These are phyloP conservation scores for Polysphondylium violaceum DNA, from an alignment of 78 protist genomes.

Conservation along the genomic window DNA sequence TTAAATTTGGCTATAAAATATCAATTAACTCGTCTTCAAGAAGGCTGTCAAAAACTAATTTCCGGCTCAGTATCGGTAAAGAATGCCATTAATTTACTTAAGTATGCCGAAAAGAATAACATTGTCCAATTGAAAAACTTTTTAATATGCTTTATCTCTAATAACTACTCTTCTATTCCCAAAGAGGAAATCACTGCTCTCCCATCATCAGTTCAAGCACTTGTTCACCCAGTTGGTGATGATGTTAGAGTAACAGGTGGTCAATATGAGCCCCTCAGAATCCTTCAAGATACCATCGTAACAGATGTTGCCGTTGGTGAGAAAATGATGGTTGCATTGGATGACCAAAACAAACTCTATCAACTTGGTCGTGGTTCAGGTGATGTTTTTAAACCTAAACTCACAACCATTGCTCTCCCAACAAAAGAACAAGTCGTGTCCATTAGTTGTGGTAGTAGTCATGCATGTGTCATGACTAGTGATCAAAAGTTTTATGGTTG, in stretches of 20 bases:
- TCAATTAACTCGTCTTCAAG: neutral
- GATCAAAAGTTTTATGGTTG: constrained; percentile 7
- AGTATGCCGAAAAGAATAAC: neutral
- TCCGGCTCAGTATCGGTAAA: neutral
- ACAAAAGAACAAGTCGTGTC: neutral
- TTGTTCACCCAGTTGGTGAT: neutral
- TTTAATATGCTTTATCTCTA: neutral
- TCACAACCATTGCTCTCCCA: neutral
- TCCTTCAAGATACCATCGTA: neutral
- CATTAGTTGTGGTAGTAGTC: constrained; percentile 17
- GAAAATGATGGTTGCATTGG: neutral
- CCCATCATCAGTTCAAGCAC: neutral
- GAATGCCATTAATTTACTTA: neutral
- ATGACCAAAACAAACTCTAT: neutral
- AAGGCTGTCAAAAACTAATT: constrained; percentile 5
- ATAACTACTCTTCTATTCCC: constrained; percentile 3
- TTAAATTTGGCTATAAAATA: neutral
- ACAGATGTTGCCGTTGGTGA: constrained; percentile 6
- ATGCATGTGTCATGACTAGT: neutral
- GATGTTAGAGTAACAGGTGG: neutral
- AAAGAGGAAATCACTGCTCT: too few relatives aligned
- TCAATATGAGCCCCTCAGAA: neutral
- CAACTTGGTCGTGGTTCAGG: constrained; percentile 30
- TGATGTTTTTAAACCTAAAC: neutral
- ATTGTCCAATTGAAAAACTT: neutral